Conservation (phyloP, 495 filamentous ascomycete genomes). For the Saxispiralis lemnorum region DNA sequence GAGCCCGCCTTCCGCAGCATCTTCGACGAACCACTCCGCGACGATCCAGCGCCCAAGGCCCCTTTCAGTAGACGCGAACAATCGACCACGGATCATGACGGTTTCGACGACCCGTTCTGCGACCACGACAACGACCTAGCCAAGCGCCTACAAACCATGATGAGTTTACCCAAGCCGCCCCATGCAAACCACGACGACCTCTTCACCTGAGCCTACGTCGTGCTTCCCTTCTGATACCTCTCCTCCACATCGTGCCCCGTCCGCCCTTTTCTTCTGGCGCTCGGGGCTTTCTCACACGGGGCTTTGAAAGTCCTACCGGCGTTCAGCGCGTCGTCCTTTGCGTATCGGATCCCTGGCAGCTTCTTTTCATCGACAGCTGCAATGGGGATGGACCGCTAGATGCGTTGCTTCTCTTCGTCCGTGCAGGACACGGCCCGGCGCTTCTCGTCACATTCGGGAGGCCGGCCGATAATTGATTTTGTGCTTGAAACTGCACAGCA, state of each 20-base stretch:
- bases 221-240: neutral
- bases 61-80: constrained; percentile 29
- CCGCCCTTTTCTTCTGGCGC: neutral
- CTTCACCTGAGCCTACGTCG: neutral
- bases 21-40: constrained; percentile 35
- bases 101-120: constrained; percentile 1
- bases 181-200: neutral
- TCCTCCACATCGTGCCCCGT: neutral
- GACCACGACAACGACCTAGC: constrained; percentile 7
- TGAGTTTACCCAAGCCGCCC: neutral
- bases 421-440: too few relatives aligned
- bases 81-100: constrained; percentile 31
- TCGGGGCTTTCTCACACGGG: neutral
- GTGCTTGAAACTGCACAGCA: too few relatives aligned
- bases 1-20: constrained; percentile 32
- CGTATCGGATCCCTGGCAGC: too few relatives aligned
- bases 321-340: constrained; percentile 1
- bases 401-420: too few relatives aligned
- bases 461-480: too few relatives aligned
- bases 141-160: constrained; percentile 8
- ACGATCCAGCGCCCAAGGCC: constrained; percentile 25
- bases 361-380: too few relatives aligned
- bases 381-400: too few relatives aligned
- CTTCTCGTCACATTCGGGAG: too few relatives aligned
- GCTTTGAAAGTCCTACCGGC: neutral